phyloP scores from a whole-genome alignment of 2,329 filamentous ascomycete genomes.

The Pyrenophora teres region DNA sequence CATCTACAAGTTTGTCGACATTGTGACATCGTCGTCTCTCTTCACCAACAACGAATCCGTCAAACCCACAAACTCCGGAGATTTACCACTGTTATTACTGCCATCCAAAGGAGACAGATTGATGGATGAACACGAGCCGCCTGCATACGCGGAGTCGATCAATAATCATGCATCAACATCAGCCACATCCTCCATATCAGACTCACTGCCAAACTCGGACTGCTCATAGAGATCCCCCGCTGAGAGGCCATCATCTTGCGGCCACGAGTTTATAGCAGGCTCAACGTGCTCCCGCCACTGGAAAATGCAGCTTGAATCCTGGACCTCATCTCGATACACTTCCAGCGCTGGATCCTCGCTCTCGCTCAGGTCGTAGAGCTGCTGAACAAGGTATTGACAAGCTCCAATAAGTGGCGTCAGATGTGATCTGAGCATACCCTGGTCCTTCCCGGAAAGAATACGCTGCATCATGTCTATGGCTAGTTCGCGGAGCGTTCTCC shows the following conservation, averaged over 20 bases:
- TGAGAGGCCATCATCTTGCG: conserved; percentile 37
- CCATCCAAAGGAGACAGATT: not conserved
- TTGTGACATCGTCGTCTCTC: not conserved
- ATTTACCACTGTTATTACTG: not conserved
- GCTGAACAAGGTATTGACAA: conserved; percentile 24
- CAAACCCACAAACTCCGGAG: not conserved
- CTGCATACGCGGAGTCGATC: not conserved
- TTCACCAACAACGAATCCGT: not conserved
- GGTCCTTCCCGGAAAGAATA: conserved; percentile 32
- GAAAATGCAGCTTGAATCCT: conserved; percentile 32
- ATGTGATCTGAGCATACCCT: conserved; percentile 27
- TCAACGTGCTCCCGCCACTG: conserved; percentile 32
- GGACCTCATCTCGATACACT: conserved; percentile 22
- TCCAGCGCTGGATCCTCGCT: conserved; percentile 29
- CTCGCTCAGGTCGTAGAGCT: conserved; percentile 24
- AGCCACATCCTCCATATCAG: conserved; percentile 37
- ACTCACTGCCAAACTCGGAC: conserved; percentile 47
- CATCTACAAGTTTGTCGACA: not conserved
- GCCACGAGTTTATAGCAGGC: conserved; percentile 28
- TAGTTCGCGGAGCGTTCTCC: conserved; percentile 24
- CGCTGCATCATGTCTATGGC: conserved; percentile 24
- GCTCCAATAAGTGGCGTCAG: conserved; percentile 33
- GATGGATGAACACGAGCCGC: not conserved
- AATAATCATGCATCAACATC: conserved; percentile 20
- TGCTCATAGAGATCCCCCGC: conserved; percentile 40